Conservation (phyloP, 2,329 filamentous ascomycete species). For the Stagonosporopsis vannaccii region DNA sequence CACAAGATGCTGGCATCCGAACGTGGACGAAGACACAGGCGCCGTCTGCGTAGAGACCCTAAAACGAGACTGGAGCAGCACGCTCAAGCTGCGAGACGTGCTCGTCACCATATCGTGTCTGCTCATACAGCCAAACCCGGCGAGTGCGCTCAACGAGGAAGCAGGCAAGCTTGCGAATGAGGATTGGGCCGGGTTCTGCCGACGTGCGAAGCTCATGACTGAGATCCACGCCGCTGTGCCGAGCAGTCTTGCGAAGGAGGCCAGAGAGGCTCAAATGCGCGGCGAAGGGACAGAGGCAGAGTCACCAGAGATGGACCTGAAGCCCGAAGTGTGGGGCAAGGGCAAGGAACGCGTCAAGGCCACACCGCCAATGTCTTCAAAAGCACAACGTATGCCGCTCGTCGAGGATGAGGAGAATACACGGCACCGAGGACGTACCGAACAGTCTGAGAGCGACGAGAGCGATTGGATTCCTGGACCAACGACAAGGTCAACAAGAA, state of each 20-base stretch:
- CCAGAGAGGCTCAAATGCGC: constrained; percentile 61
- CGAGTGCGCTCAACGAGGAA: constrained; percentile 68
- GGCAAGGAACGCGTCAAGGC: constrained; percentile 31
- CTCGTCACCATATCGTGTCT: constrained; percentile 67
- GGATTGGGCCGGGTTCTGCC: constrained; percentile 64
- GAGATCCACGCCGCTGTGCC: constrained; percentile 67
- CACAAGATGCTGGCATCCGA: constrained; percentile 70
- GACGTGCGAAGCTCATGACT: constrained; percentile 67
- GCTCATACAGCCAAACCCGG: constrained; percentile 69
- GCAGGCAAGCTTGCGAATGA: constrained; percentile 65
- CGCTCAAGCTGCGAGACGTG: constrained; percentile 66
- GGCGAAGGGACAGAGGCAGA: constrained; percentile 57
- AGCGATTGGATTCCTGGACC: constrained; percentile 49
- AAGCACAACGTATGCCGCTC: constrained; percentile 24
- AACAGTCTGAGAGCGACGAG: constrained; percentile 40
- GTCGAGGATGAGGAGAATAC: constrained; percentile 47
- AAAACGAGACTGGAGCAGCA: constrained; percentile 68
- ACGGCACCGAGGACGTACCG: constrained; percentile 27
- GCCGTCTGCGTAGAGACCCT: constrained; percentile 70
- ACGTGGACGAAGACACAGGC: constrained; percentile 68
- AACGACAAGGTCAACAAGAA: constrained; percentile 20
- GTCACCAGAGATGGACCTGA: constrained; percentile 20
- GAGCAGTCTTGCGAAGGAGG: constrained; percentile 51
- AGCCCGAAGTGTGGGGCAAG: constrained; percentile 31
- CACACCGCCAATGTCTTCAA: constrained; percentile 27